These are phyloP conservation scores for Volvox africanus DNA, from an alignment of 139 green algal genomes.

Conservation along the genomic window DNA sequence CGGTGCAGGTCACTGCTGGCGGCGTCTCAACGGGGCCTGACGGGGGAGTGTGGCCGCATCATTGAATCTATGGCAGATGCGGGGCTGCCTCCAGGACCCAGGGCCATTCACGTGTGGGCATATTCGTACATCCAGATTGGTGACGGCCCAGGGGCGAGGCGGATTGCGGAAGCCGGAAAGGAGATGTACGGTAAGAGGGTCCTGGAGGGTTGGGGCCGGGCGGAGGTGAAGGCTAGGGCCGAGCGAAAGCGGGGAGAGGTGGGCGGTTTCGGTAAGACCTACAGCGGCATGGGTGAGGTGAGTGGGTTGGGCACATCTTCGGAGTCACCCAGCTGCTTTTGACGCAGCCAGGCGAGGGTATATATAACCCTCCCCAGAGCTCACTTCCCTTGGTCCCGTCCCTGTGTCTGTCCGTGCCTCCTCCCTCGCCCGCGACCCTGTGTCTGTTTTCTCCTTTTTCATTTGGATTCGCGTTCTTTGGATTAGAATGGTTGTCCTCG, in stretches of 20 bases:
- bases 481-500: too few species aligned
- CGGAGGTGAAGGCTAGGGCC: neutral
- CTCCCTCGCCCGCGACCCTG: too few species aligned
- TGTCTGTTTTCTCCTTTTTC: neutral
- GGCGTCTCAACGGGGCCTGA: slow-evolving; percentile 10
- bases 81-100: slow-evolving; percentile 53
- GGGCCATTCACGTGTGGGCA: slow-evolving; percentile 54
- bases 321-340: too few species aligned
- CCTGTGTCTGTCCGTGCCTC: too few species aligned
- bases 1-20: slow-evolving; percentile 16
- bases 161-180: slow-evolving; percentile 19
- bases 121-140: slow-evolving; percentile 51
- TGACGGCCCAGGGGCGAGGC: slow-evolving; percentile 32
- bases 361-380: too few species aligned
- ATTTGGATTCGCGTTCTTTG: too few species aligned
- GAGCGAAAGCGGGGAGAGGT: neutral
- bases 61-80: slow-evolving; percentile 44
- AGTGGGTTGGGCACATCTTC: neutral
- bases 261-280: neutral
- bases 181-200: slow-evolving; percentile 13
- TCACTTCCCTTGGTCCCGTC: too few species aligned
- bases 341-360: too few species aligned
- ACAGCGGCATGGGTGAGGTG: neutral
- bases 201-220: neutral
- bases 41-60: slow-evolving; percentile 17